Conservation (phyloP, 2,329 filamentous ascomycete species). For the Xylaria sp. region DNA sequence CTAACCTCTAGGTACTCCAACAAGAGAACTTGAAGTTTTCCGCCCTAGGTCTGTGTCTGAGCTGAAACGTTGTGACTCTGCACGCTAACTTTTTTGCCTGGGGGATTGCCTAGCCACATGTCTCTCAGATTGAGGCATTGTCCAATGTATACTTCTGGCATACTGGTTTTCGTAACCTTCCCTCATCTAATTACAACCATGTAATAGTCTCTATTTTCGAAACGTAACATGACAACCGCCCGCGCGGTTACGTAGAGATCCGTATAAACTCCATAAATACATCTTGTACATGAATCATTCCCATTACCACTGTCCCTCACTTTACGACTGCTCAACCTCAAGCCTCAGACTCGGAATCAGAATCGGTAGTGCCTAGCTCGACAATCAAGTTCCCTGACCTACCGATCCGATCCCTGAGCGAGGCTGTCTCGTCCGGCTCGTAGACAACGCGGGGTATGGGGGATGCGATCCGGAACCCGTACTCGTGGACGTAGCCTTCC, state of each 20-base stretch:
- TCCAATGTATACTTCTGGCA: not conserved
- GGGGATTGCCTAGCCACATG: too few relatives aligned
- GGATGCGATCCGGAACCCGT: conserved; percentile 85
- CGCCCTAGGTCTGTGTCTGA: not conserved
- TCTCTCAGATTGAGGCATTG: not conserved
- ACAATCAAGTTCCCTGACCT: conserved; percentile 90
- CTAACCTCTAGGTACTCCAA: conserved; percentile 3
- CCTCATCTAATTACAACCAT: not conserved
- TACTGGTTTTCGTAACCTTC: not conserved
- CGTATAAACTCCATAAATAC: conserved; percentile 22
- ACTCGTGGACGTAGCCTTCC: conserved; percentile 79
- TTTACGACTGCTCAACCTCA: conserved; percentile 24
- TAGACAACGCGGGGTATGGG: conserved; percentile 87
- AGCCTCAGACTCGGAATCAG: conserved; percentile 53
- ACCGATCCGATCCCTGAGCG: conserved; percentile 79
- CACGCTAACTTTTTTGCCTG: too few relatives aligned
- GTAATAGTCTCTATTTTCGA: not conserved
- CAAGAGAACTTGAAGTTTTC: not conserved
- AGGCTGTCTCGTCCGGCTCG: conserved; percentile 72
- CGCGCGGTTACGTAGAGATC: not conserved
- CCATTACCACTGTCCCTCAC: not conserved
- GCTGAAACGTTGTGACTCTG: not conserved
- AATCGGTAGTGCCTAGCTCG: conserved; percentile 63
- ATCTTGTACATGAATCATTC: conserved; percentile 7
- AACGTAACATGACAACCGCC: not conserved